Percentiles rank a stretch among this genome's conserved stretches.
These are phyloP conservation scores for Thyridium curvatum DNA, from an alignment of 2,329 filamentous ascomycete genomes.

Conservation along the genomic window DNA sequence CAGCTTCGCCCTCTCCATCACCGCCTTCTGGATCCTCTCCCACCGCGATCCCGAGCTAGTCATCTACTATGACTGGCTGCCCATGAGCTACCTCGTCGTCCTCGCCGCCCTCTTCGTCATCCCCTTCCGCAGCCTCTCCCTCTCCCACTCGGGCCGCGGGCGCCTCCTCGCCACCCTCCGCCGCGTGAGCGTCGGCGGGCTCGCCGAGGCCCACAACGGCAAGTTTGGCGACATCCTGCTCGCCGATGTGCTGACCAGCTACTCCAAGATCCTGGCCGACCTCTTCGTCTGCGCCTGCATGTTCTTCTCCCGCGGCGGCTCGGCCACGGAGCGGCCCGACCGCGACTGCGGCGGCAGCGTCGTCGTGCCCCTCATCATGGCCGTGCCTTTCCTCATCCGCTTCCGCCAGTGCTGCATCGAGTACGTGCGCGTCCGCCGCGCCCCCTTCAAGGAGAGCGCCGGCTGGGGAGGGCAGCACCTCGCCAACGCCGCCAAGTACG, in stretches of 20 bases:
- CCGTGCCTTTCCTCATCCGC: constrained; percentile 76
- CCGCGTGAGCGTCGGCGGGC: constrained; percentile 75
- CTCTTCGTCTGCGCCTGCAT: constrained; percentile 86
- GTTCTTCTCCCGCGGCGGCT: constrained; percentile 66
- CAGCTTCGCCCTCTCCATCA: constrained; percentile 64
- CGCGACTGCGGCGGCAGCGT: constrained; percentile 73
- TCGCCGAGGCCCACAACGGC: constrained; percentile 80
- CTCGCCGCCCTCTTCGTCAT: constrained; percentile 66
- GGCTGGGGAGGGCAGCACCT: constrained; percentile 83
- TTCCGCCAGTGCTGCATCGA: constrained; percentile 90
- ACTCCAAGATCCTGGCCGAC: constrained; percentile 87
- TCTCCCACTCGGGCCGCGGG: constrained; percentile 64
- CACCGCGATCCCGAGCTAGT: constrained; percentile 64
- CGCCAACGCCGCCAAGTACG: constrained; percentile 91
- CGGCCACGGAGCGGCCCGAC: constrained; percentile 75
- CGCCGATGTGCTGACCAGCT: constrained; percentile 90
- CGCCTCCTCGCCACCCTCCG: constrained; percentile 71
- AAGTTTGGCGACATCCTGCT: constrained; percentile 94
- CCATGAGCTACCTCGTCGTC: constrained; percentile 73
- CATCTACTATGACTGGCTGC: constrained; percentile 75
- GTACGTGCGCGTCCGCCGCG: constrained; percentile 63
- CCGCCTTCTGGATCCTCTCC: constrained; percentile 80
- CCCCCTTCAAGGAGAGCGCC: constrained; percentile 44
- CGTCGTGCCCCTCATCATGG: constrained; percentile 78
- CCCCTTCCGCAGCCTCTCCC: constrained; percentile 56